Evolutionary conservation across 768 basidiomycete species (phyloP).

Genomic region (Trametes punicea): DNA sequence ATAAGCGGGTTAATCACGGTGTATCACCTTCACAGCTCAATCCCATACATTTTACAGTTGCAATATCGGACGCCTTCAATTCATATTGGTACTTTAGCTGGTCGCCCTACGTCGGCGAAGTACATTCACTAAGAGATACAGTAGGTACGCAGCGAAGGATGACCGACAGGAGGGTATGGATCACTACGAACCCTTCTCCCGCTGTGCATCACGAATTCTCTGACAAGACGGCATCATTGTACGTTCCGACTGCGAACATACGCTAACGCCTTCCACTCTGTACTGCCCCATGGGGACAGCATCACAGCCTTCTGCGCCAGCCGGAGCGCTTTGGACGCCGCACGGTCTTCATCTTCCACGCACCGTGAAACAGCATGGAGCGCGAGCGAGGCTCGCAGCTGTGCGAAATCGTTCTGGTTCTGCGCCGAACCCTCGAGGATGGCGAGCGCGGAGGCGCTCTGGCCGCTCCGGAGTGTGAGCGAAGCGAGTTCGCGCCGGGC

Average conservation of each 20-base stretch:
- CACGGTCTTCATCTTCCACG: conserved; percentile 6
- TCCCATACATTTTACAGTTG: conserved; percentile 1
- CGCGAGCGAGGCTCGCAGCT: conserved; percentile 41
- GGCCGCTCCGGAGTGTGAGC: conserved; percentile 48
- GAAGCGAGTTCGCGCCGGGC: conserved; percentile 53
- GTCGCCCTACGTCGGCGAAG: too few relatives aligned
- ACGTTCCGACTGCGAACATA: conserved; percentile 39
- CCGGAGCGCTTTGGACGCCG: conserved; percentile 31
- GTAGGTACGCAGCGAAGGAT: too few relatives aligned
- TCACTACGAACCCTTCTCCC: too few relatives aligned
- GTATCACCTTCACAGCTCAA: conserved; percentile 20
- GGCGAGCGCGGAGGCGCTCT: conserved; percentile 42
- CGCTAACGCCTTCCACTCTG: conserved; percentile 59
- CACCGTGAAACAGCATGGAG: conserved; percentile 44
- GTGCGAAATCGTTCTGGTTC: conserved; percentile 31
- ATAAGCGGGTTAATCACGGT: conserved; percentile 11
- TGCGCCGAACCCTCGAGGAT: conserved; percentile 35
- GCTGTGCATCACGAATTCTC: too few relatives aligned
- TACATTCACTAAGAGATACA: too few relatives aligned
- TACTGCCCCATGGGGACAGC: conserved; percentile 51
- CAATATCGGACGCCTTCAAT: too few relatives aligned
- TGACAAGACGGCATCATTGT: too few relatives aligned
- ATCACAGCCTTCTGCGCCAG: conserved; percentile 63
- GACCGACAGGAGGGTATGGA: too few relatives aligned
- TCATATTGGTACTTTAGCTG: neutral